A percentile compares a stretch with the other conserved stretches of the same genome.
These are phyloP conservation scores for Suhomyces taliae DNA, from an alignment of 1,139 yeast species.

Conservation along the genomic window DNA sequence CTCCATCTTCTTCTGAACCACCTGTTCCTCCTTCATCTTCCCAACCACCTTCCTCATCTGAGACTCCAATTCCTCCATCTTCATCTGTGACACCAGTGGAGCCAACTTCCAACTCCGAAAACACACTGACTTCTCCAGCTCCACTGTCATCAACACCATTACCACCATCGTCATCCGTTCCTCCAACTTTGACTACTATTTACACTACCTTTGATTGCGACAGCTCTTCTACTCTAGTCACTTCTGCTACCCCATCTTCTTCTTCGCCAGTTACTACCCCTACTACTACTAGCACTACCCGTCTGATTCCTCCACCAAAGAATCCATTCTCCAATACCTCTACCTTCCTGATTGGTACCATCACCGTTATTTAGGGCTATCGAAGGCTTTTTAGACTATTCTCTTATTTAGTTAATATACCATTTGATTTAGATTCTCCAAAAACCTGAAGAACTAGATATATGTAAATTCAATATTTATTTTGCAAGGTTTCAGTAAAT, in stretches of 20 bases:
- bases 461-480: no score
- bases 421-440: no score
- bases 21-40: background rate
- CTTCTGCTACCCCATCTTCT: background rate
- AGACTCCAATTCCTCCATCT: background rate
- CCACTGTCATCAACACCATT: background rate
- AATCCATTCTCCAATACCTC: slow-evolving; percentile 1
- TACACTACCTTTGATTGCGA: background rate
- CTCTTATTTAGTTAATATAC: background rate
- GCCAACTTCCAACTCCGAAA: background rate
- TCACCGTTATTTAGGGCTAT: slow-evolving; percentile 2
- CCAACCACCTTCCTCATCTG: background rate
- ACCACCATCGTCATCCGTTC: background rate
- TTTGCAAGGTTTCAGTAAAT: no score
- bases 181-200: background rate
- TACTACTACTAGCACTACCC: background rate
- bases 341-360: background rate
- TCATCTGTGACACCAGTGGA: background rate
- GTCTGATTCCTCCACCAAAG: background rate
- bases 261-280: background rate
- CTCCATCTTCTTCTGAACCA: background rate
- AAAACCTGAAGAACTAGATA: no score
- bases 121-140: background rate
- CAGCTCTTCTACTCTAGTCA: background rate
- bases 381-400: background rate